These are phyloP conservation scores for Nemania sp. DNA, from an alignment of 2,329 filamentous ascomycete genomes.

Conservation along the genomic window DNA sequence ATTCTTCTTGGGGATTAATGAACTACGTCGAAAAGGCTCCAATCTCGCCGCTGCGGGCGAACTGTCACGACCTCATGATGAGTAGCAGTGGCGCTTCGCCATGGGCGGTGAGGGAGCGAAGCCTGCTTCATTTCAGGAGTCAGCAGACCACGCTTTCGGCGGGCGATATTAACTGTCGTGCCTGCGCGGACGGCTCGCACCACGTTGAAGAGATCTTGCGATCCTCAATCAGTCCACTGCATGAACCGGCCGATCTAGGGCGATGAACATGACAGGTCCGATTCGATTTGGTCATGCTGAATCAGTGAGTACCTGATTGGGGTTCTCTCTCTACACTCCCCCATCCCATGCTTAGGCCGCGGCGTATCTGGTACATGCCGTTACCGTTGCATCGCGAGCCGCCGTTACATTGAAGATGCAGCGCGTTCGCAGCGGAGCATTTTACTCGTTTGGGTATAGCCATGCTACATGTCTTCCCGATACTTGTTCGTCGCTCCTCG, in stretches of 20 bases:
- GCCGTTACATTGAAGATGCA: slow-evolving; percentile 26
- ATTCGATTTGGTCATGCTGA: slow-evolving; percentile 10
- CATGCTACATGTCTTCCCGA: slow-evolving; percentile 9
- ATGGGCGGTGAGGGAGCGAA: slow-evolving; percentile 21
- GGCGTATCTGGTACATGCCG: slow-evolving; percentile 16
- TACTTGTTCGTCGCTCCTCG: slow-evolving; percentile 13
- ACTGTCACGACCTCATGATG: background rate
- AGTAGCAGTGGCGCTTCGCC: slow-evolving; percentile 2
- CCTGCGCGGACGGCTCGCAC: slow-evolving; percentile 17
- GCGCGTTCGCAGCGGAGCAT: slow-evolving; percentile 22
- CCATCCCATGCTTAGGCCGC: slow-evolving; percentile 12
- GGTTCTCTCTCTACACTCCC: too few species aligned
- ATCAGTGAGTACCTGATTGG: slow-evolving; percentile 3
- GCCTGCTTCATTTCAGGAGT: slow-evolving; percentile 4
- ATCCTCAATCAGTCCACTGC: slow-evolving; percentile 23
- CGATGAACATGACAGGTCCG: slow-evolving; percentile 13
- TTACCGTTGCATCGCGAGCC: slow-evolving; percentile 26
- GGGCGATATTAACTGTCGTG: slow-evolving; percentile 14
- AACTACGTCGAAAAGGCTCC: background rate
- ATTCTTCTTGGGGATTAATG: background rate
- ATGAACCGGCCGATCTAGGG: slow-evolving; percentile 25
- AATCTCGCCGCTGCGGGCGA: slow-evolving; percentile 3
- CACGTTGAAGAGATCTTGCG: slow-evolving; percentile 24
- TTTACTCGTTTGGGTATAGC: slow-evolving; percentile 22
- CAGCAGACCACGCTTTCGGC: slow-evolving; percentile 8